Evolutionary conservation across 345 rosid genomes (phyloP), one percentile per base, ranked within the genome.

Genomic region (Barbarea vulgaris): DNA sequence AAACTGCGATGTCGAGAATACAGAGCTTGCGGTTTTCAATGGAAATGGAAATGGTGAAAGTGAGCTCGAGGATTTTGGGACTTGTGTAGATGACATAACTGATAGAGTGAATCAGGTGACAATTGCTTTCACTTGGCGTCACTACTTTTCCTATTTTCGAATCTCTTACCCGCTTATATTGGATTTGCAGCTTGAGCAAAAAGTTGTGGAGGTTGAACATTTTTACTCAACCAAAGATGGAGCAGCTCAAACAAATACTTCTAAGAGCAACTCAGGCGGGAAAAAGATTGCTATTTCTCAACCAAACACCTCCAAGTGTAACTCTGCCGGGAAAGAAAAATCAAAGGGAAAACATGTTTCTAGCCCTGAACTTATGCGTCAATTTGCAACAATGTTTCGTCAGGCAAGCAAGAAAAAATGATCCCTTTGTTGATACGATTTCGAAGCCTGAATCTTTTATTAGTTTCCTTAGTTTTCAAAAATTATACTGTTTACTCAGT

Each of bases 301-400:
- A 64, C 75, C 62, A 48, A 83, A 78, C 61, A n/a, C 34, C 57
- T 72, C 81, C 0, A 85, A 83, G 75, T 70, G 71, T 69, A 69
- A 81, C 78, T 81, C 83, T 1, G 33, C 71, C 47, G 48, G 76
- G 48, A 88, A 88, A 82, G 96, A 84, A 22, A 87, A 81, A 79
- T 15, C 80, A 11, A 87, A 80, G 79, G 88, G 83, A n/a, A 87
- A 75, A 72, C 86, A 81, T 77, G 73, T 84, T 73, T 52, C 66
- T 15, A 64, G 72, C 77, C 81, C 64, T 64, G 89, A 87, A 50
- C 91, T 90, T 57, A 87, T 88, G 75, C 85, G 84, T 46, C 90
- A 85, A 34, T 87, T 90, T 70, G 81, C 80, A 5, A 30, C 74
- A 0, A 82, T 83, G 55, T 76, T 88, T 57, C 80, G 80, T 8